phyloP scores from a whole-genome alignment of 441 rosid genomes.

The Gossypium schwendimanii region DNA sequence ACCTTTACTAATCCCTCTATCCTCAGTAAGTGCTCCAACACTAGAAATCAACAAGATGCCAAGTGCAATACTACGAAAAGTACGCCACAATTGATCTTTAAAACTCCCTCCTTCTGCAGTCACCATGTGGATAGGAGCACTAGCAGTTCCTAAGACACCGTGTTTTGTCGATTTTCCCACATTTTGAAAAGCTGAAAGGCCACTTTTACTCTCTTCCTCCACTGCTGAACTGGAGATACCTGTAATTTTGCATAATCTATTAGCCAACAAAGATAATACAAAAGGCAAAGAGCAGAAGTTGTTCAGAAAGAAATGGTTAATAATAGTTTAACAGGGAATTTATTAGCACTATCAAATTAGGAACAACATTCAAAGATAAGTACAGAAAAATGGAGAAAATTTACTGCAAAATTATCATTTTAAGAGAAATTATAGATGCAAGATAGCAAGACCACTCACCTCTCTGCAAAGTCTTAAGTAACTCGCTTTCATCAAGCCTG shows the following conservation, averaged over 20 bases:
- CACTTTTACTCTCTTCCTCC: slow-evolving; percentile 54
- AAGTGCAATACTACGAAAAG: slow-evolving; percentile 62
- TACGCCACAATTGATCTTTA: slow-evolving; percentile 94
- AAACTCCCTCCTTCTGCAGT: slow-evolving; percentile 74
- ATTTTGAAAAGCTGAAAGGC: slow-evolving; percentile 59
- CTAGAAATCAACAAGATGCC: slow-evolving; percentile 83
- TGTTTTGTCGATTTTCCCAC: slow-evolving; percentile 59
- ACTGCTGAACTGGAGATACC: slow-evolving; percentile 48
- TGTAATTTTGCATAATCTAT: slow-evolving; percentile 17
- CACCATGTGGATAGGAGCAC: slow-evolving; percentile 84
- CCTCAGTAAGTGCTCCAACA: slow-evolving; percentile 86
- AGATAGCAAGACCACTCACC: slow-evolving; percentile 33
- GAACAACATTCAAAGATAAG: not conserved
- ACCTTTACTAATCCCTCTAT: slow-evolving; percentile 85
- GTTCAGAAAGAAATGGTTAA: not conserved
- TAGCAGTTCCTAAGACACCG: slow-evolving; percentile 68
- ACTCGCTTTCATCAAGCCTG: slow-evolving; percentile 74
- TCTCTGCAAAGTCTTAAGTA: slow-evolving; percentile 73
- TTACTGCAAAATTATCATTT: not conserved
- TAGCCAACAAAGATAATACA: not conserved
- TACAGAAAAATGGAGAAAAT: not conserved
- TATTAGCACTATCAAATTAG: not conserved
- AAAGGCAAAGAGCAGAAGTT: not conserved
- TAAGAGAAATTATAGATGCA: not conserved
- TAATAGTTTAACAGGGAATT: not conserved